Evolutionary conservation across 805 yeast species (phyloP), one percentile per base, ranked within the genome.

Genomic region (Metschnikowia vanudenii): DNA sequence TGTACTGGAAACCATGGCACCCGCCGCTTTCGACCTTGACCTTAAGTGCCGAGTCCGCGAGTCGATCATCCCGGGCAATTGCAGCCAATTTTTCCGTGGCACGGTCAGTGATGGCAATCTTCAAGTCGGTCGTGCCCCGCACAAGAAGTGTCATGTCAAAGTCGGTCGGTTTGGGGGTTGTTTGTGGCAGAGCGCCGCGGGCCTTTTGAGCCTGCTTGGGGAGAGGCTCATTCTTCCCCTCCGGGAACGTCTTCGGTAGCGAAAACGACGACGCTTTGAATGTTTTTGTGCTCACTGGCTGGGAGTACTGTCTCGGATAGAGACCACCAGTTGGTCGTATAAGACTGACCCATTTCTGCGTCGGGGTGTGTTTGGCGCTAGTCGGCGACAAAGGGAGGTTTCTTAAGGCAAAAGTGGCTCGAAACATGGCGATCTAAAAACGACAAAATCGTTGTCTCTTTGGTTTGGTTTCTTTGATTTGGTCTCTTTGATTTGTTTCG

Each of bases 1-100:
- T 78, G 61, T 94, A 94, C 65, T 94, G 98, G 67, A 88, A 94
- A 16, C 99, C 99, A 64, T 94, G 99, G 63, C 99, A 94, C 1
- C 99, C 99, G 9, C 99, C 99, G 59, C 96, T 85, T 57, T 90
- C 97, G 9, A 94, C 97, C 11, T 75, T 69, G 3, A 92, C 80
- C 42, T 85, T 72, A 16, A 92, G 69, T 0, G 89, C 88, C n/a
- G 82, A 58, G 29, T 80, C 68, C 0, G 81, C 79, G 9, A 34
- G 44, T 8, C 68, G 54, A 46, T 88, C 95, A 9, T 69, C 71
- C 6, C 61, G 55, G 11, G 81, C 74, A 9, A 88, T 74, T 3
- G 55, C 56, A 24, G 73, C 74, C 36, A 88, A 68, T 61, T 84
- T 85, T 8, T 60, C 61, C 24, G 74, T 66, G 2, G 84, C 84